Percentiles rank a stretch among this genome's conserved stretches.
phyloP scores from a whole-genome alignment of 208 protist species.

The Trypanosoma scelopori region DNA sequence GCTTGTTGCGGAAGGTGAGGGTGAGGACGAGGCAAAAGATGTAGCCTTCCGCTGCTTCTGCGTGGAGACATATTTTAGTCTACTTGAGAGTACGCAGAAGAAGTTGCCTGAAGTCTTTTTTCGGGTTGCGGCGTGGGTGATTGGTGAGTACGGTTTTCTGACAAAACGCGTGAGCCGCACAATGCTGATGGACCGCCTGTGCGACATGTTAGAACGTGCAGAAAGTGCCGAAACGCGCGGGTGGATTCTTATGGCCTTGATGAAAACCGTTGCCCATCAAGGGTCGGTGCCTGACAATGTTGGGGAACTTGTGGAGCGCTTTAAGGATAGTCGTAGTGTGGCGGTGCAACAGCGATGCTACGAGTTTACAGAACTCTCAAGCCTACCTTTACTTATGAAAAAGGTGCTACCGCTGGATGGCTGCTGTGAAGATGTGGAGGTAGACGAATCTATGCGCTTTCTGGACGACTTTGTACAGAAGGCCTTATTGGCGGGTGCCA shows the following conservation, averaged over 20 bases:
- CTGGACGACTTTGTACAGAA: conserved; percentile 49
- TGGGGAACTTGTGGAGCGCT: conserved; percentile 44
- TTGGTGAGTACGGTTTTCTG: conserved; percentile 94
- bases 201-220: conserved; percentile 62
- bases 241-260: conserved; percentile 77
- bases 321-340: conserved; percentile 53
- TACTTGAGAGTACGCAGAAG: conserved; percentile 48
- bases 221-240: conserved; percentile 35
- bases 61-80: conserved; percentile 68
- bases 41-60: conserved; percentile 65
- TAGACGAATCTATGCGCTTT: conserved; percentile 52
- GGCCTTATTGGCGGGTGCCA: conserved; percentile 43
- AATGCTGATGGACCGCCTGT: conserved; percentile 67
- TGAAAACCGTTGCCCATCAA: conserved; percentile 65
- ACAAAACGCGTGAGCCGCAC: conserved; percentile 34
- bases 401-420: conserved; percentile 70
- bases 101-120: conserved; percentile 54
- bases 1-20: conserved; percentile 89
- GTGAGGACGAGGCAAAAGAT: conserved; percentile 60
- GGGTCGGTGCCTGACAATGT: conserved; percentile 39
- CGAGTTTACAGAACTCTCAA: conserved; percentile 58
- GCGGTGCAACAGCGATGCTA: conserved; percentile 82
- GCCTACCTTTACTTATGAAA: conserved; percentile 46
- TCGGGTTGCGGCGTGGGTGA: conserved; percentile 87
- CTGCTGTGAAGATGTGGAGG: conserved; percentile 67